Conservation (phyloP, 2,329 filamentous ascomycete genomes). For the Alternaria arborescens region DNA sequence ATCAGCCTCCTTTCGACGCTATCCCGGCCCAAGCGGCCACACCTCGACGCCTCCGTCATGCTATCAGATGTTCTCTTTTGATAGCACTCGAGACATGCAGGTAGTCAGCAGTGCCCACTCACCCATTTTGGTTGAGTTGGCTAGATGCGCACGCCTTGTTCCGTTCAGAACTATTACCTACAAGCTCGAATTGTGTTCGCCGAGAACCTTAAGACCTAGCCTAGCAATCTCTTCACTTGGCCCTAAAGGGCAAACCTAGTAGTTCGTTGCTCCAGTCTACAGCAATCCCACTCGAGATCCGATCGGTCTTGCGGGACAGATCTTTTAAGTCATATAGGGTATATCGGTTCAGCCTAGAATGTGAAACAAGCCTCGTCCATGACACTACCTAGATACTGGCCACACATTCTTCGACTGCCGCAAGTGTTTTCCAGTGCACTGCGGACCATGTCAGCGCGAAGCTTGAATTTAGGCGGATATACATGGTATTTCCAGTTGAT, state of each 20-base stretch:
- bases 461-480: slow-evolving; percentile 4
- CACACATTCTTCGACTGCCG: neutral
- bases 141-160: neutral
- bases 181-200: slow-evolving; percentile 1
- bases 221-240: slow-evolving; percentile 16
- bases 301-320: slow-evolving; percentile 19
- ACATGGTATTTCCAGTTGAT: slow-evolving; percentile 21
- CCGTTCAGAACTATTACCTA: neutral
- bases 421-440: neutral
- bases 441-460: neutral
- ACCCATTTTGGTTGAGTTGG: neutral
- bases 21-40: neutral
- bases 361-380: neutral
- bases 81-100: neutral
- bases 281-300: slow-evolving; percentile 6
- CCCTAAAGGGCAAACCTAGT: slow-evolving; percentile 11
- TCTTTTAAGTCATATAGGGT: neutral
- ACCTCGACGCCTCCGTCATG: neutral
- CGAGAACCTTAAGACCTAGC: slow-evolving; percentile 2
- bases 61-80: neutral
- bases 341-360: neutral
- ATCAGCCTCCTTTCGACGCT: slow-evolving; percentile 18
- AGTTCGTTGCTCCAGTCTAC: neutral
- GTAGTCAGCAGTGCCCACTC: neutral
- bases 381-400: neutral